Evolutionary conservation across 139 green algal species (phyloP).

Genomic region (Chlamydomonas sphaeroides): DNA sequence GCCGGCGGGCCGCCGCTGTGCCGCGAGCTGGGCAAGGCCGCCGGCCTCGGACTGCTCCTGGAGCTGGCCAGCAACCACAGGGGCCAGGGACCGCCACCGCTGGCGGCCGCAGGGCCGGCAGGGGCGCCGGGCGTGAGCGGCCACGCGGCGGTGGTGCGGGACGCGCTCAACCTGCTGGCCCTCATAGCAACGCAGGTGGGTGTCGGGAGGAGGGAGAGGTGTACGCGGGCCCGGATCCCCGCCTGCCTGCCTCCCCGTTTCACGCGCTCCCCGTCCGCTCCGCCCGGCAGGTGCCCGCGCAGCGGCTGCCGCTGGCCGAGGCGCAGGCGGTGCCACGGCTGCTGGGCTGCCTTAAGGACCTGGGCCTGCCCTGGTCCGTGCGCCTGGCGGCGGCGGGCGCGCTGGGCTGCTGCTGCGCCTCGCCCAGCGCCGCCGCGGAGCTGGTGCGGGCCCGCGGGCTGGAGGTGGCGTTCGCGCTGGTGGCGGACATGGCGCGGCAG

Average conservation of each 20-base stretch:
- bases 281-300: background rate
- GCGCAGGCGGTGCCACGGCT: background rate
- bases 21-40: slow-evolving; percentile 5
- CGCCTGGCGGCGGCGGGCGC: background rate
- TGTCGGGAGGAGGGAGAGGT: background rate
- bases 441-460: background rate
- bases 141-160: slow-evolving; percentile 2
- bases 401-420: background rate
- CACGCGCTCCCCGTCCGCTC: background rate
- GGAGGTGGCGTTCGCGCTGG: background rate
- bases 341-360: background rate
- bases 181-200: slow-evolving; percentile 4
- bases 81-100: background rate
- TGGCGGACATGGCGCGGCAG: background rate
- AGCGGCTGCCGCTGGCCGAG: slow-evolving; percentile 11
- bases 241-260: background rate
- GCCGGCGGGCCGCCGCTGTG: background rate
- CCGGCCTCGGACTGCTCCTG: slow-evolving; percentile 2
- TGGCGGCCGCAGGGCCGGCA: background rate
- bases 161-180: slow-evolving; percentile 12
- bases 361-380: slow-evolving; percentile 6
- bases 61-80: slow-evolving; percentile 1
- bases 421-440: background rate
- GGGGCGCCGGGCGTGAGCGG: background rate
- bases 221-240: no score